A percentile compares a stretch with the other conserved stretches of the same genome.
Evolutionary conservation across 2,329 filamentous ascomycete genomes (phyloP).

Genomic region (Pyricularia pennisetigena): DNA sequence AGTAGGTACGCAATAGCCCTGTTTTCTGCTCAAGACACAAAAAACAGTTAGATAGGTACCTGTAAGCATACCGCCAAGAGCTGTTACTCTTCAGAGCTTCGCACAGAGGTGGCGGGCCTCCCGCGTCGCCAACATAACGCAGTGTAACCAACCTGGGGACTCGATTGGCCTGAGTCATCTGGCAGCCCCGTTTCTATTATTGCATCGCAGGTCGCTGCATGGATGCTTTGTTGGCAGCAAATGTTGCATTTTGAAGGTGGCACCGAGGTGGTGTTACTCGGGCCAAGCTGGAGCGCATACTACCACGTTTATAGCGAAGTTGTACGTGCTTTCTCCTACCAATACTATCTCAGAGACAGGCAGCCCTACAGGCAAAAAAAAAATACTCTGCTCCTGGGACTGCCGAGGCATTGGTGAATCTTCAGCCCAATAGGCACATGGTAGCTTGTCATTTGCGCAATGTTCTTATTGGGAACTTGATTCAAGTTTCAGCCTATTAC

Average conservation of each 20-base stretch:
- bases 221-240: background rate
- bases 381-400: background rate
- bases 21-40: too few relatives aligned
- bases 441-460: background rate
- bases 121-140: too few relatives aligned
- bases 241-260: background rate
- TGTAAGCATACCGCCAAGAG: too few relatives aligned
- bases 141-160: too few relatives aligned
- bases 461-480: background rate
- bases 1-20: too few relatives aligned
- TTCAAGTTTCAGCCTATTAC: background rate
- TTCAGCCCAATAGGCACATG: background rate
- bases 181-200: too few relatives aligned
- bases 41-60: too few relatives aligned
- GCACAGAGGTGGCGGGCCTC: too few relatives aligned
- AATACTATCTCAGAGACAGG: background rate
- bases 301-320: too few relatives aligned
- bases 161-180: too few relatives aligned
- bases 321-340: background rate
- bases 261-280: background rate
- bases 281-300: background rate
- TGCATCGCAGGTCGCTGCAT: background rate
- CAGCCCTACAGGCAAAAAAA: background rate
- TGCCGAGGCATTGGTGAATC: background rate
- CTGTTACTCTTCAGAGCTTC: too few relatives aligned